Percentiles rank a stretch among this genome's conserved stretches.
Conservation (phyloP, 2,329 filamentous ascomycete genomes). For the Mycogone perniciosa region DNA sequence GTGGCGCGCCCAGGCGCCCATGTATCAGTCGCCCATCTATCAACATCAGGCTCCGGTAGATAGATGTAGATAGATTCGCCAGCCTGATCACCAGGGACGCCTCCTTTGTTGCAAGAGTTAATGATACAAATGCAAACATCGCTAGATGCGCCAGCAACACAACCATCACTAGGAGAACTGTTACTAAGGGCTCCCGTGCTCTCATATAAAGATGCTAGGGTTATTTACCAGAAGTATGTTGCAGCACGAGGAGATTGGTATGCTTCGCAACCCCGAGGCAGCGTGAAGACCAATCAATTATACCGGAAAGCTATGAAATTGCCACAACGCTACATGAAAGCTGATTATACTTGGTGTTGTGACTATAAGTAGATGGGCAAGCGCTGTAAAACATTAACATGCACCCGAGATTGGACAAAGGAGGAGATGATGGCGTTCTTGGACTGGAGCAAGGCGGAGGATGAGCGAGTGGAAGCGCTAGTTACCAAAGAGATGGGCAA, state of each 20-base stretch:
- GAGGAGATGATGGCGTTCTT: constrained; percentile 21
- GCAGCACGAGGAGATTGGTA: constrained; percentile 16
- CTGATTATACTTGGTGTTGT: constrained; percentile 16
- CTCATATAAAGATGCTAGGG: constrained; percentile 11
- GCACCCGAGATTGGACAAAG: constrained; percentile 16
- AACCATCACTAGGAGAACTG: too few species aligned
- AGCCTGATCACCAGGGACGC: too few species aligned
- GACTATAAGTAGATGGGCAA: constrained; percentile 15
- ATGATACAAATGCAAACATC: too few species aligned
- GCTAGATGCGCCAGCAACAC: too few species aligned
- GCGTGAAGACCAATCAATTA: constrained; percentile 16
- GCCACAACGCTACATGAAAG: constrained; percentile 14
- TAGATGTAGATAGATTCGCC: too few species aligned
- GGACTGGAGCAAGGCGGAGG: constrained; percentile 19
- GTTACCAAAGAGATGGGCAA: constrained; percentile 12
- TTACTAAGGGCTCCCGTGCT: too few species aligned
- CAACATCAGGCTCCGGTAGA: too few species aligned
- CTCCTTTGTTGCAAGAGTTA: too few species aligned
- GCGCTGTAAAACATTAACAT: constrained; percentile 10
- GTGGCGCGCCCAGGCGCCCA: too few species aligned
- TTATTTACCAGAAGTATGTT: constrained; percentile 18
- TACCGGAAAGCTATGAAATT: constrained; percentile 18
- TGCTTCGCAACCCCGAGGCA: constrained; percentile 12
- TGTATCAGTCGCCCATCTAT: too few species aligned
- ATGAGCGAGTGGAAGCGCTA: constrained; percentile 16